Conservation (phyloP, 306 rosid genomes). For the Medicago lupulina region DNA sequence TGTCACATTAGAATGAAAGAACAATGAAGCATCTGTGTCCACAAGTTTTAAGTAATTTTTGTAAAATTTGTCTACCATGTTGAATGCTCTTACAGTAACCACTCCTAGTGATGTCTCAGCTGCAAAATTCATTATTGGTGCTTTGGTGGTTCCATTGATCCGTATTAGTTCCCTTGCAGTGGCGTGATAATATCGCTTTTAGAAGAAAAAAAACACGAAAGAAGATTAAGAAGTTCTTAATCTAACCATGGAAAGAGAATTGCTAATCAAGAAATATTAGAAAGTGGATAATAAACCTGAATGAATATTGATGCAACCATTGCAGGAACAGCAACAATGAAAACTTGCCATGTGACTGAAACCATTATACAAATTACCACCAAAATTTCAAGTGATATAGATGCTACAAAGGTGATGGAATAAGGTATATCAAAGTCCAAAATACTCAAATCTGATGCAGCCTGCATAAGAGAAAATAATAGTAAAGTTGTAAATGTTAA, state of each 20-base stretch:
- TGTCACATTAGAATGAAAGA: conserved; percentile 69
- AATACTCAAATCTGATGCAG: conserved; percentile 80
- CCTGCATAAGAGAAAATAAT: conserved; percentile 53
- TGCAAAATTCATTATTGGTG: conserved; percentile 79
- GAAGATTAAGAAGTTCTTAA: not conserved
- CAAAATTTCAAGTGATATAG: conserved; percentile 45
- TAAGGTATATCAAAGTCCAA: conserved; percentile 81
- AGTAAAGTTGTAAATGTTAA: not conserved
- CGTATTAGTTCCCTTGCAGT: conserved; percentile 75
- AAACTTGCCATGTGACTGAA: conserved; percentile 84
- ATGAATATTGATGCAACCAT: conserved; percentile 55
- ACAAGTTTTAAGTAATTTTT: conserved; percentile 61
- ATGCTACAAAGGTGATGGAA: conserved; percentile 46
- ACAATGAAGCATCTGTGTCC: conserved; percentile 69
- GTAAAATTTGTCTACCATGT: conserved; percentile 60
- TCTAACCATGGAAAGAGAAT: conserved; percentile 4
- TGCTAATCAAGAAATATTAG: conserved; percentile 3
- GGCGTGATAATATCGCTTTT: conserved; percentile 74
- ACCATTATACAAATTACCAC: conserved; percentile 56
- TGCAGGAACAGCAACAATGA: conserved; percentile 66
- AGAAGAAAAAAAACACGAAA: not conserved
- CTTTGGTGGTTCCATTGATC: conserved; percentile 90
- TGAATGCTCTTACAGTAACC: conserved; percentile 77
- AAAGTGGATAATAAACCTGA: conserved; percentile 51
- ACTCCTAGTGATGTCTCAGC: conserved; percentile 82